These are phyloP conservation scores for Rubia peregrina DNA, from an alignment of 305 asterid species.

Conservation along the genomic window DNA sequence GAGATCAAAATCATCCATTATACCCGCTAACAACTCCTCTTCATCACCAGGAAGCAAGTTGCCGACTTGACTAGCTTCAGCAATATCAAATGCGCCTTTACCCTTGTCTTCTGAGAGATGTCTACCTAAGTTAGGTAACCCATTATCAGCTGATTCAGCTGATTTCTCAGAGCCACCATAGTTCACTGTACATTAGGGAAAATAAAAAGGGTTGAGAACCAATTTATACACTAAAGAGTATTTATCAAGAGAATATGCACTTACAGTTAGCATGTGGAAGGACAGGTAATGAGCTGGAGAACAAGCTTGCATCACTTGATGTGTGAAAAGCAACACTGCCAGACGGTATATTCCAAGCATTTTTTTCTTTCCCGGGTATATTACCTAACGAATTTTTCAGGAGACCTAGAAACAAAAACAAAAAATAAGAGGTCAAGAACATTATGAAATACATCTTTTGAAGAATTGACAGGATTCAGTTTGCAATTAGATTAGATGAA, in stretches of 20 bases:
- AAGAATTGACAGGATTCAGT: not conserved
- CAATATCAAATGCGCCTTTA: slow-evolving; percentile 49
- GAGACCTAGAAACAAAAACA: slow-evolving; percentile 26
- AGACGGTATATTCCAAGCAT: slow-evolving; percentile 49
- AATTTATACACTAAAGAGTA: not conserved
- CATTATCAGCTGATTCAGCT: slow-evolving; percentile 45
- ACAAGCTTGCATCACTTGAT: slow-evolving; percentile 65
- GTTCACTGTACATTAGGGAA: slow-evolving; percentile 43
- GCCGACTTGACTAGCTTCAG: slow-evolving; percentile 37
- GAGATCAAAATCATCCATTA: slow-evolving; percentile 78
- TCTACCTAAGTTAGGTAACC: slow-evolving; percentile 44
- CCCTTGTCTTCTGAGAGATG: slow-evolving; percentile 31
- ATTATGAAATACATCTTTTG: not conserved
- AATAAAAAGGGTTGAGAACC: slow-evolving; percentile 7
- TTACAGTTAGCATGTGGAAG: slow-evolving; percentile 58
- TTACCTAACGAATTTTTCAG: slow-evolving; percentile 26
- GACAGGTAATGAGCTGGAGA: slow-evolving; percentile 85
- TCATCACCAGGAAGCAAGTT: slow-evolving; percentile 85
- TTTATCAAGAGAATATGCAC: slow-evolving; percentile 15
- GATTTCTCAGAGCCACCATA: slow-evolving; percentile 39
- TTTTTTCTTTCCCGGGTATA: slow-evolving; percentile 32
- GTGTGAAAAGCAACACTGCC: slow-evolving; percentile 37
- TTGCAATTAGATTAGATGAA: not conserved
- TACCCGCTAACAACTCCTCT: slow-evolving; percentile 83
- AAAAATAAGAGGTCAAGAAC: not conserved